phyloP scores from a whole-genome alignment of 176 grass and related monocot species.

The Rhynchospora tenuis region DNA sequence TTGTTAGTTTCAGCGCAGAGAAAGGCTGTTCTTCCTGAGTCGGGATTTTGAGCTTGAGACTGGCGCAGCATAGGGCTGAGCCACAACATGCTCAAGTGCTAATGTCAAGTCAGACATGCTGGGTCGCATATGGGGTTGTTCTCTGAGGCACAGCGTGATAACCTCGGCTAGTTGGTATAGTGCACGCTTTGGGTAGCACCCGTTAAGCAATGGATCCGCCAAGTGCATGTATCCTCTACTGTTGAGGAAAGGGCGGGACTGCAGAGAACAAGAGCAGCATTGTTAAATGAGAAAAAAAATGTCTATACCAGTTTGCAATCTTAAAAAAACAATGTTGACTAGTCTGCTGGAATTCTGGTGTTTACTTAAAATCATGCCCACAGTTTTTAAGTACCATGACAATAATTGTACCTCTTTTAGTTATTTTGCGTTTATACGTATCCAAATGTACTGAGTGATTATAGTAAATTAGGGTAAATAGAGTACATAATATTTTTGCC shows the following conservation, averaged over 20 bases:
- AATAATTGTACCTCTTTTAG: background rate
- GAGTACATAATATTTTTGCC: background rate
- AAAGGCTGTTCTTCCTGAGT: background rate
- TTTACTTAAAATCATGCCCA: background rate
- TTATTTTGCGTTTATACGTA: background rate
- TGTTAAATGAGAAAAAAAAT: slow-evolving; percentile 5
- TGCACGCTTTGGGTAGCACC: slow-evolving; percentile 34
- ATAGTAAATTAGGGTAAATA: background rate
- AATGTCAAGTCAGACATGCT: slow-evolving; percentile 41
- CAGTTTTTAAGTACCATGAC: background rate
- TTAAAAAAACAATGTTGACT: background rate
- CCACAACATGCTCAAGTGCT: slow-evolving; percentile 42
- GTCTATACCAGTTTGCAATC: background rate
- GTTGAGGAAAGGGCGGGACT: slow-evolving; percentile 37
- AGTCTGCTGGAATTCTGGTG: background rate
- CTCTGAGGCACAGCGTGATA: slow-evolving; percentile 41
- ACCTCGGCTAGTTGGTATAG: slow-evolving; percentile 41
- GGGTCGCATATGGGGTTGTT: slow-evolving; percentile 45
- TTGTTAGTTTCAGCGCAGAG: background rate
- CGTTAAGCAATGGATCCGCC: slow-evolving; percentile 46
- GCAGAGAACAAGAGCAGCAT: background rate
- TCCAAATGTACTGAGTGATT: background rate
- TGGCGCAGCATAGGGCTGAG: slow-evolving; percentile 26
- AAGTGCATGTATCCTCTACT: slow-evolving; percentile 29
- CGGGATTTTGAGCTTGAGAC: background rate